Evolutionary conservation across 768 basidiomycete species (phyloP), one percentile per base, ranked within the genome.

Genomic region (Mrakia gelida): DNA sequence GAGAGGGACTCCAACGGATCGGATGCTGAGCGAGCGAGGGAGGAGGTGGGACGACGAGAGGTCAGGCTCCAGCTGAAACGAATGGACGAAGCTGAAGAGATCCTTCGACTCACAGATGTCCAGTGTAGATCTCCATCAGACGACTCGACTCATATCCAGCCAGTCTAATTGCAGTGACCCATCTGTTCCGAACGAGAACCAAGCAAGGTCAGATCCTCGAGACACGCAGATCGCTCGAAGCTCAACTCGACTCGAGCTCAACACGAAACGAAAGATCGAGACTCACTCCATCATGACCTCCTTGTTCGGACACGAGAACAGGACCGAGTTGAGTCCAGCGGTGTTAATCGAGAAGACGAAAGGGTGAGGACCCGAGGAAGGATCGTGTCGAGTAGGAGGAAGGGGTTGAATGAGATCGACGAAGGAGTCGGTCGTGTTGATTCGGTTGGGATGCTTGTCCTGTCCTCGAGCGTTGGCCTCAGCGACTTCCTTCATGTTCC

Each of bases 101-200:
- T 30, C 6, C 0, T 1, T 73, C 30, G 15, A 61, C 75, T 67
- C 45, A 68, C 63, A 98, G 85, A 86, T 98, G 93, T 8, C 94
- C 95, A 0, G 97, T 98, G 83, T 98, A 98, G 79, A 99, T 94
- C 86, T 99, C 96, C 84, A 97, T 94, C 23, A 98, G 87, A 62
- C 94, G 90, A 1, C 93, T 91, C 82, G 95, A 94, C 85, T 99
- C 97, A 94, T 95, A 99, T 73, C 92, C 88, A 15, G 92, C 90
- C 7, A 99, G 88, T 26, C 97, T 91, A 54, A 98, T 87, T 7
- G 94, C 94, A 32, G 93, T 91, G 10, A 93, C 90, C 96, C 96
- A 98, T n/a, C 80, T 82, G 77, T 13, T 21, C 41, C 13, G 5
- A 59, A 0, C 34, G 1, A 6, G n/a, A 23, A 18, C 34, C 26